These are phyloP conservation scores for Colletotrichum higginsianum DNA, from an alignment of 2,329 filamentous ascomycete genomes.

Conservation along the genomic window DNA sequence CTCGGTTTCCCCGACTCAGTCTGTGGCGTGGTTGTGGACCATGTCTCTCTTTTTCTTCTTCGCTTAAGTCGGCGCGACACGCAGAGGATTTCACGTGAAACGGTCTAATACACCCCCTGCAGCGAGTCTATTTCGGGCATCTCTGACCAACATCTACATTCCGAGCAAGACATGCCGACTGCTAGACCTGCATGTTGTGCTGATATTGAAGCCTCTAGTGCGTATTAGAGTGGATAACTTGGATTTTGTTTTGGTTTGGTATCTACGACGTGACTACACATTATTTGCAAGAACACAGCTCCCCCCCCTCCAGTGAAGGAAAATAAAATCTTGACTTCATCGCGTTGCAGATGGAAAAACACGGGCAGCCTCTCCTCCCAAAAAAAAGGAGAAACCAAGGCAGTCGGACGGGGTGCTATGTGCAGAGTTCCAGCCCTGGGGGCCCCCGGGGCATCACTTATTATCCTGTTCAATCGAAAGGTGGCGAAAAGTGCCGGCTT, in stretches of 20 bases:
- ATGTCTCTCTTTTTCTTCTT: too few species aligned
- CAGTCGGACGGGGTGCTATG: not conserved
- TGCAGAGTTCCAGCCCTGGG: conserved; percentile 1
- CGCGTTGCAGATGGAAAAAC: not conserved
- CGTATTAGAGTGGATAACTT: too few species aligned
- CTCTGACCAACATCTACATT: too few species aligned
- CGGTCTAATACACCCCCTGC: too few species aligned
- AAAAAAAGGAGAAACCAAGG: conserved; percentile 5
- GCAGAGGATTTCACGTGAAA: too few species aligned
- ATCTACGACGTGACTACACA: conserved; percentile 31
- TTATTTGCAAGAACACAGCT: conserved; percentile 22
- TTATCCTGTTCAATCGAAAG: not conserved
- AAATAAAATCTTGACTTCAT: conserved; percentile 16
- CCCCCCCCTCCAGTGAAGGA: not conserved
- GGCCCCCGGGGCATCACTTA: not conserved
- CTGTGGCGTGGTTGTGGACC: too few species aligned
- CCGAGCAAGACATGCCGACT: too few species aligned
- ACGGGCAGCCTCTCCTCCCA: not conserved
- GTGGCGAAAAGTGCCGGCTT: not conserved
- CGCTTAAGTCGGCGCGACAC: too few species aligned
- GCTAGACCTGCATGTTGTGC: too few species aligned
- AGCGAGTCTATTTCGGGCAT: too few species aligned
- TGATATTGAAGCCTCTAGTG: too few species aligned
- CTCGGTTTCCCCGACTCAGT: too few species aligned
- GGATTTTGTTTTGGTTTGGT: not conserved